Evolutionary conservation across 768 basidiomycete genomes (phyloP), one percentile per base, ranked within the genome.

Genomic region (Imleria badia): DNA sequence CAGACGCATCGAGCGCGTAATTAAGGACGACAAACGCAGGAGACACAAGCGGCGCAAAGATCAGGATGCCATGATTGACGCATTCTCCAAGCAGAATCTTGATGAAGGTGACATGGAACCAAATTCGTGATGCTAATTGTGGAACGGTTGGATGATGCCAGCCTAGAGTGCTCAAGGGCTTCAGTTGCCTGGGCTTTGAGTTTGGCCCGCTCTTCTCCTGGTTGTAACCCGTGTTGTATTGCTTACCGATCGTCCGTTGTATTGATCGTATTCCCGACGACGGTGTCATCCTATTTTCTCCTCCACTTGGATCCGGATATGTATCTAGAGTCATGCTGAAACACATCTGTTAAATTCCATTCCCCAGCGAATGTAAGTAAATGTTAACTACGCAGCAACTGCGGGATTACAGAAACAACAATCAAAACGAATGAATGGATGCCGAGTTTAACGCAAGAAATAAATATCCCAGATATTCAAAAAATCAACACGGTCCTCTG

Each of bases 21-120:
- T 93, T 66, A 91, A 89, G 68, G 91, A 93, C 44, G 91, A 93
- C 74, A 79, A 89, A 59, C 80, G 89, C 62, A 83, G 80, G 70
- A 80, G 91, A 60, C 91, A 93, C 71, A 87, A 81, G 63, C 79
- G 90, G 51, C 85, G 90, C 62, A 89, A 88, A 67, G 91, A 92
- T 64, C 88, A 91, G 64, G 91, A 93, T 51, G 78, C 86, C 23
- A 84, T 93, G 80, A 77, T 92, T 54, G 86, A 88, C 66, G 86
- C 88, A 7, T 91, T 93, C 66, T 83, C 87, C 39, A 83, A 60
- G 57, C 76, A 80, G 48, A 70, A 75, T 49, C 66, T 81, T 31
- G 71, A 65, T 39, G 71, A 57, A 45, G 62, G 60, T 40, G 61
- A 66, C 38, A 49, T 59, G 51, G 69, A 59, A 49, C 58, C 66